Base-by-base conservation (phyloP, 805 yeast genomes). In the Jamesozyma piceae region DNA sequence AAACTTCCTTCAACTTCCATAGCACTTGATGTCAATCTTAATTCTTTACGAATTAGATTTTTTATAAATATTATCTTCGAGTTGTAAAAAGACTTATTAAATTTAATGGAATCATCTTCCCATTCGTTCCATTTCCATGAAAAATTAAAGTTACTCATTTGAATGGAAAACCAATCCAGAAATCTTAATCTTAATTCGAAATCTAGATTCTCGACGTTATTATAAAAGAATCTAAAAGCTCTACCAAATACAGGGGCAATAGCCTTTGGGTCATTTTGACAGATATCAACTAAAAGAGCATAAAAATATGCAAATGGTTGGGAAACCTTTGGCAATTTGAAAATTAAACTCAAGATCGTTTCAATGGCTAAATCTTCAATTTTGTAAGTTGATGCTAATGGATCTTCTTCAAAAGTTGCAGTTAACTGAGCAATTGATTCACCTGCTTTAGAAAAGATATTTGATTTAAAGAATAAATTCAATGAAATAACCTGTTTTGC, bases 41-140 rank as follows among this genome's bases (percentile, higher is more conserved):
- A 67, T 61, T 90, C 97, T 55, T 88, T 89, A 33, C 79, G 75
- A 46, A 92, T 80, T 48, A 89, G 69, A 63, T 88, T 88, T 51
- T 73, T 77, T 46, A 90, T 77, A 50, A 90, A 82, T 37, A 73
- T 75, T 48, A 75, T 71, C 50, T 77, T 78, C 11, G 97, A 95
- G 57, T 85, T 89, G 54, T 75, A 78, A 14, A 56, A 53, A 24
- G 71, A 65, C 28, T 66, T 60, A 29, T 73, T 66, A 37, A 68
- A 71, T 37, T 59, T 61, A n/a, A 58, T 53, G 0, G 80, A 71
- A 53, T 80, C 84, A 2, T 62, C 65, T 22, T 73, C 76, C 98
- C 98, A 92, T 62, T 89, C 97, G 49, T 76, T 78, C 98, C 98
- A 92, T 58, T 88, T 87, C 99, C 99, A 92, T 30, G 89, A 85